Evolutionary conservation across 768 basidiomycete genomes (phyloP).

Genomic region (Antrodiella citrinella): DNA sequence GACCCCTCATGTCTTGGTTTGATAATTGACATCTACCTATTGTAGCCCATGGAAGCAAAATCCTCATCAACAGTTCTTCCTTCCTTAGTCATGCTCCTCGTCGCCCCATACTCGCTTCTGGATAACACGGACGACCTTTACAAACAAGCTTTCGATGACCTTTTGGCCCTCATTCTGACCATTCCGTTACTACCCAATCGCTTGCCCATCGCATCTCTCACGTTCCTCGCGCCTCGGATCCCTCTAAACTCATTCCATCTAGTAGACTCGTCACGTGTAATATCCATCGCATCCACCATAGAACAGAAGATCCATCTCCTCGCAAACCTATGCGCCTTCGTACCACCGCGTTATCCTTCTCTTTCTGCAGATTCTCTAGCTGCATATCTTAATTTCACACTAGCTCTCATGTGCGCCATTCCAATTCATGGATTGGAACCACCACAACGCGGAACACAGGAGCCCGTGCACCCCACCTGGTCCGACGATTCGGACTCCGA

Average conservation of each 20-base stretch:
- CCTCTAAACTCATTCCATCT: conserved; percentile 40
- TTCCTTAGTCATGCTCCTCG: conserved; percentile 38
- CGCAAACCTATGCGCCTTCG: conserved; percentile 65
- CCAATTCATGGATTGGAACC: conserved; percentile 49
- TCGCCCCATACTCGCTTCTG: conserved; percentile 30
- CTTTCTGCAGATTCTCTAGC: conserved; percentile 38
- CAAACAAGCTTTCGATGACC: conserved; percentile 26
- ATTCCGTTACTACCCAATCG: conserved; percentile 76
- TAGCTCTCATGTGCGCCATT: conserved; percentile 41
- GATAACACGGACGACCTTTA: conserved; percentile 24
- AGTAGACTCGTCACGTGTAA: conserved; percentile 16
- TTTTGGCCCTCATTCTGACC: conserved; percentile 54
- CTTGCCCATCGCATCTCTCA: conserved; percentile 53
- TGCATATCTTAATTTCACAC: conserved; percentile 47
- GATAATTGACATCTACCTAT: too few relatives aligned
- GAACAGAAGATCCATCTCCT: conserved; percentile 50
- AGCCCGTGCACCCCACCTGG: not conserved
- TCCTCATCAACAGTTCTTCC: conserved; percentile 38
- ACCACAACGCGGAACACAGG: conserved; percentile 15
- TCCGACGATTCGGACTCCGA: conserved; percentile 23
- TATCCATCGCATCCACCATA: conserved; percentile 4
- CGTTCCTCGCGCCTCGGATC: conserved; percentile 54
- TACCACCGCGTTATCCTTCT: conserved; percentile 48
- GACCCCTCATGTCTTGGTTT: too few relatives aligned
- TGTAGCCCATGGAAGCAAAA: conserved; percentile 53